Evolutionary conservation across 805 yeast genomes (phyloP).

Genomic region (Yamadazyma ubonensis): DNA sequence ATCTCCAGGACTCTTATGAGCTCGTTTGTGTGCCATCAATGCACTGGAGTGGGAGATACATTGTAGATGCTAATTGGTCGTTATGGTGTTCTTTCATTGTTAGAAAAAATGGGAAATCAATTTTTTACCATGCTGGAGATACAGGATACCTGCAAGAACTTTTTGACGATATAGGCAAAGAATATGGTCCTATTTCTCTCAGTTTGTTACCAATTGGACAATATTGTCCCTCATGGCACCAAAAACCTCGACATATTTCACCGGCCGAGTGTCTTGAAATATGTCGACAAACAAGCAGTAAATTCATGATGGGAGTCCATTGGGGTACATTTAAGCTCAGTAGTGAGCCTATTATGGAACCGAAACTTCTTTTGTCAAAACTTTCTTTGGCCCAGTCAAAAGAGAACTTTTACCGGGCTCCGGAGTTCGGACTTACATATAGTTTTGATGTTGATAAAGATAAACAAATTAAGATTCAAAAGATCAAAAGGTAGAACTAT

Average conservation of each 20-base stretch:
- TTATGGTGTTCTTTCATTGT: constrained; percentile 89
- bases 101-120: constrained; percentile 61
- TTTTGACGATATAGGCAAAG: constrained; percentile 62
- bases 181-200: constrained; percentile 55
- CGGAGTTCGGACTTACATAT: constrained; percentile 74
- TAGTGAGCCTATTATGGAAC: constrained; percentile 85
- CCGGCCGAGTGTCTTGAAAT: constrained; percentile 77
- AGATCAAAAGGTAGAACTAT: too few species aligned
- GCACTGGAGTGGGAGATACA: constrained; percentile 93
- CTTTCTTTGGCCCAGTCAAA: constrained; percentile 45
- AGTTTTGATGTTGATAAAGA: constrained; percentile 42
- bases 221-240: constrained; percentile 93
- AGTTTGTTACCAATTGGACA: constrained; percentile 93
- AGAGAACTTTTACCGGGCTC: constrained; percentile 50
- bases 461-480: too few species aligned
- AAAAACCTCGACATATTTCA: constrained; percentile 80
- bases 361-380: constrained; percentile 57
- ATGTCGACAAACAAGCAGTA: constrained; percentile 58
- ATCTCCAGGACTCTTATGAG: constrained; percentile 56
- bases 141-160: constrained; percentile 83
- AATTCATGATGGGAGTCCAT: constrained; percentile 80
- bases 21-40: constrained; percentile 88
- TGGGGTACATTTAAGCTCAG: constrained; percentile 95
- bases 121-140: constrained; percentile 91
- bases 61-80: constrained; percentile 76